phyloP scores from a whole-genome alignment of 805 yeast species.

The Grigorovia transvaalensis region DNA sequence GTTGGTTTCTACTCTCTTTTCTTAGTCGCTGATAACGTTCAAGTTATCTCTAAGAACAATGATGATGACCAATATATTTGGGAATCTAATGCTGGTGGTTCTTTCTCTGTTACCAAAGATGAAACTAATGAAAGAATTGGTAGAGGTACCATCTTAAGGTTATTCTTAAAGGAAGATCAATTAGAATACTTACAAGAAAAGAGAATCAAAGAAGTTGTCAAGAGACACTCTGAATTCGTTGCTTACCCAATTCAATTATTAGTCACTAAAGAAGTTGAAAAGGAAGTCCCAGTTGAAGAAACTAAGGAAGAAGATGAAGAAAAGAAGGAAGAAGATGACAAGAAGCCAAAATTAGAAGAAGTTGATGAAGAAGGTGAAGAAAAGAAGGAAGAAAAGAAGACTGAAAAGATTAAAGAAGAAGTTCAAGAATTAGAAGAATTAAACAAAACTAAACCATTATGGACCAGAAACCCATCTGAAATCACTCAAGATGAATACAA shows the following conservation, averaged over 20 bases:
- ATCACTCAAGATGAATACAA: slow-evolving; percentile 97
- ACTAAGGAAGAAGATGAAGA: slow-evolving; percentile 27
- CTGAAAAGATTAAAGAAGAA: slow-evolving; percentile 82
- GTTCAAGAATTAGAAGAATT: slow-evolving; percentile 97
- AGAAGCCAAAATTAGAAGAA: slow-evolving; percentile 68
- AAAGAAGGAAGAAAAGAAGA: slow-evolving; percentile 59
- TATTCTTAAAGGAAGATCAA: slow-evolving; percentile 98
- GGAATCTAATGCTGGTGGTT: slow-evolving; percentile 99
- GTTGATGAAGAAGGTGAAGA: slow-evolving; percentile 62
- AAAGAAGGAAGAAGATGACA: slow-evolving; percentile 51
- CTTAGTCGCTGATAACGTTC: slow-evolving; percentile 98
- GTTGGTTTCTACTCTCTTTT: slow-evolving; percentile 99
- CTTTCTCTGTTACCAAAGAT: slow-evolving; percentile 91
- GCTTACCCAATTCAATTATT: slow-evolving; percentile 98
- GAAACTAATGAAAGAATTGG: slow-evolving; percentile 74
- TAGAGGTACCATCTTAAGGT: slow-evolving; percentile 93
- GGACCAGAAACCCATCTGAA: slow-evolving; percentile 99
- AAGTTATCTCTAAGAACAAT: slow-evolving; percentile 95
- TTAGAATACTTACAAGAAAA: slow-evolving; percentile 98
- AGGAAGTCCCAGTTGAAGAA: slow-evolving; percentile 70
- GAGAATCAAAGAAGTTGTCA: slow-evolving; percentile 98
- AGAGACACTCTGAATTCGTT: slow-evolving; percentile 98
- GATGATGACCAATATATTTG: slow-evolving; percentile 99
- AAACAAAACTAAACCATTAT: slow-evolving; percentile 96
- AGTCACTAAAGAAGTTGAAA: slow-evolving; percentile 97